phyloP scores from a whole-genome alignment of 2,329 filamentous ascomycete species.

The Pseudovirgaria hyperparasitica region DNA sequence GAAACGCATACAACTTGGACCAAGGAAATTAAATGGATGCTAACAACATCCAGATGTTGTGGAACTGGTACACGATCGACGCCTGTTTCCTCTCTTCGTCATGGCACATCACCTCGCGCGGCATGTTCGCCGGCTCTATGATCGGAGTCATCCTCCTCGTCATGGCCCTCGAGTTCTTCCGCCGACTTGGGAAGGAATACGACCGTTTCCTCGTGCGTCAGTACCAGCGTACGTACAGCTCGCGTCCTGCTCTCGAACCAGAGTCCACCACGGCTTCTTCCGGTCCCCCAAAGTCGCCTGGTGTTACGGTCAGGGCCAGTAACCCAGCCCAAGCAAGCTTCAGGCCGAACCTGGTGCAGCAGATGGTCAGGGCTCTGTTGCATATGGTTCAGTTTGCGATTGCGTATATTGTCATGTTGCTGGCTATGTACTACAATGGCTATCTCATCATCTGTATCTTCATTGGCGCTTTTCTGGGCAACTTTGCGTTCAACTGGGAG shows the following conservation, averaged over 20 bases:
- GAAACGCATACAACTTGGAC: too few species aligned
- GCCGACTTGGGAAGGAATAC: conserved; percentile 58
- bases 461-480: conserved; percentile 60
- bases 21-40: too few species aligned
- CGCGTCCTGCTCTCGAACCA: too few species aligned
- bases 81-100: conserved; percentile 54
- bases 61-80: conserved; percentile 66
- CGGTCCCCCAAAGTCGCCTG: too few species aligned
- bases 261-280: too few species aligned
- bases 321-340: conserved; percentile 10
- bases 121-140: conserved; percentile 69
- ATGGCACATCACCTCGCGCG: conserved; percentile 58
- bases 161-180: conserved; percentile 57
- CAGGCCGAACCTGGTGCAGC: conserved; percentile 50
- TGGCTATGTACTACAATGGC: conserved; percentile 52
- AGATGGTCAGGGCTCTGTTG: conserved; percentile 51
- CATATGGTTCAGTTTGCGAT: conserved; percentile 62
- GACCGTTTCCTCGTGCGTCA: conserved; percentile 52
- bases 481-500: conserved; percentile 65
- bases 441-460: conserved; percentile 76
- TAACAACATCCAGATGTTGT: conserved; percentile 59
- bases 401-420: conserved; percentile 68
- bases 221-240: conserved; percentile 30
- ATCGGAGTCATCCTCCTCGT: conserved; percentile 67
- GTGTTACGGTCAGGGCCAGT: neutral